Evolutionary conservation across 352 stramenopile species (phyloP).

Genomic region (Globisporangium rhizosaccharum): DNA sequence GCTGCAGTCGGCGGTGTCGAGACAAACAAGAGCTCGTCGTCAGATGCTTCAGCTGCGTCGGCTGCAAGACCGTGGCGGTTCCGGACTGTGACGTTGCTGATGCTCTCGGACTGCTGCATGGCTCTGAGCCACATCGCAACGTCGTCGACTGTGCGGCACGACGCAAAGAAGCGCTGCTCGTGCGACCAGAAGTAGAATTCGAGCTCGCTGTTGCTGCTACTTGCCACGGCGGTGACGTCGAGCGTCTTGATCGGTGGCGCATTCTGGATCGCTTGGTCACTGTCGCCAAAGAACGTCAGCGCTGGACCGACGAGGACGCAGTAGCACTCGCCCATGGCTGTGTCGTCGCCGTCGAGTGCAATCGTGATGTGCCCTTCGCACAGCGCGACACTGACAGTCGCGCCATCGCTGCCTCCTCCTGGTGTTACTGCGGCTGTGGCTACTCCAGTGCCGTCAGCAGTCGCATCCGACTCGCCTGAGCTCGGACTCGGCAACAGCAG

Average conservation of each 20-base stretch:
- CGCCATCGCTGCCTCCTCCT: not conserved
- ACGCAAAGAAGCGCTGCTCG: slow-evolving; percentile 30
- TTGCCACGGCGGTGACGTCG: slow-evolving; percentile 34
- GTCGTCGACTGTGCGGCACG: slow-evolving; percentile 18
- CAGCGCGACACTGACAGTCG: slow-evolving; percentile 32
- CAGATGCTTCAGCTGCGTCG: slow-evolving; percentile 1
- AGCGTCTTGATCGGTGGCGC: slow-evolving; percentile 29
- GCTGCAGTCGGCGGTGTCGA: not conserved
- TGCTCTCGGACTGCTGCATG: slow-evolving; percentile 41
- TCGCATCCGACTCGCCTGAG: not conserved
- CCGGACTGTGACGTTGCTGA: slow-evolving; percentile 24
- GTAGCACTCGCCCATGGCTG: slow-evolving; percentile 31
- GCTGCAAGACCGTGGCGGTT: slow-evolving; percentile 16
- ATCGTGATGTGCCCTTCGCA: slow-evolving; percentile 56
- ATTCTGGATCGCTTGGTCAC: slow-evolving; percentile 25
- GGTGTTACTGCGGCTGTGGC: not conserved
- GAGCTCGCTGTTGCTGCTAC: slow-evolving; percentile 15
- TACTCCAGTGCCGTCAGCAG: too few relatives aligned
- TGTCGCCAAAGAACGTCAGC: slow-evolving; percentile 52
- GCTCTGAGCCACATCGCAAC: slow-evolving; percentile 60
- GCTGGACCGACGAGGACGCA: slow-evolving; percentile 55
- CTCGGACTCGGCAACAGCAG: not conserved
- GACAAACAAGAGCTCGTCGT: slow-evolving; percentile 31
- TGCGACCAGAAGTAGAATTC: slow-evolving; percentile 52
- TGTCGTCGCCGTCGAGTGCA: slow-evolving; percentile 32